A percentile compares a stretch with the other conserved stretches of the same genome.
These are phyloP conservation scores for Mucor lusitanicus DNA, from an alignment of 371 early-diverging fungal genomes.

Conservation along the genomic window DNA sequence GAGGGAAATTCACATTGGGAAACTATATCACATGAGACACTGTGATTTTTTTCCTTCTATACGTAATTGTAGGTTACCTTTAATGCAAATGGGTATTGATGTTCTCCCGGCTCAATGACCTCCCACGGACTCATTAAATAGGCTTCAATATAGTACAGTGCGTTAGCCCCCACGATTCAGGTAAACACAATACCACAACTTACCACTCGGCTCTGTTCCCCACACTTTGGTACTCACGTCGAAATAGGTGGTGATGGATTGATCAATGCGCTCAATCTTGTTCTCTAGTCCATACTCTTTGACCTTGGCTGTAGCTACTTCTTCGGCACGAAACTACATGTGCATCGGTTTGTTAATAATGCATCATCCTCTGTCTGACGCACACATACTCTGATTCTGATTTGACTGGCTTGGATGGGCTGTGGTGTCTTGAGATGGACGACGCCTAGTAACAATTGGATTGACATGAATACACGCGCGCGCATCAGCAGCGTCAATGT, in stretches of 20 bases:
- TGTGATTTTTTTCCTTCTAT: background rate
- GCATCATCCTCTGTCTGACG: background rate
- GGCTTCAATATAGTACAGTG: slow-evolving; percentile 7
- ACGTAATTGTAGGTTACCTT: slow-evolving; percentile 33
- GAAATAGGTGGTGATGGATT: slow-evolving; percentile 35
- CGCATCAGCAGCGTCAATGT: too few relatives aligned
- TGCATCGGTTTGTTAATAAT: background rate
- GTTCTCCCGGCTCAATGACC: slow-evolving; percentile 43
- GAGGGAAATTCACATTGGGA: slow-evolving; percentile 46
- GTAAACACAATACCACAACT: background rate
- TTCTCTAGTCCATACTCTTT: slow-evolving; percentile 27
- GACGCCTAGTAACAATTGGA: slow-evolving; percentile 9
- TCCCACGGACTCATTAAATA: slow-evolving; percentile 45
- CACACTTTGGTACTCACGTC: slow-evolving; percentile 38
- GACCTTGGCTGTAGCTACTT: slow-evolving; percentile 34
- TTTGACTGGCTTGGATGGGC: slow-evolving; percentile 30
- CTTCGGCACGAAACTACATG: slow-evolving; percentile 41
- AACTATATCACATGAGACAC: slow-evolving; percentile 24
- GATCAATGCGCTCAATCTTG: slow-evolving; percentile 33
- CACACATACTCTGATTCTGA: slow-evolving; percentile 29
- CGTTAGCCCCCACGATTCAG: too few relatives aligned
- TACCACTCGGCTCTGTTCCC: slow-evolving; percentile 38
- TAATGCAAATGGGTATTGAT: slow-evolving; percentile 54
- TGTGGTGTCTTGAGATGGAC: slow-evolving; percentile 22
- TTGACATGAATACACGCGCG: background rate